Base-by-base conservation (phyloP, 2,329 filamentous ascomycete species). In the Exophiala sp. region DNA sequence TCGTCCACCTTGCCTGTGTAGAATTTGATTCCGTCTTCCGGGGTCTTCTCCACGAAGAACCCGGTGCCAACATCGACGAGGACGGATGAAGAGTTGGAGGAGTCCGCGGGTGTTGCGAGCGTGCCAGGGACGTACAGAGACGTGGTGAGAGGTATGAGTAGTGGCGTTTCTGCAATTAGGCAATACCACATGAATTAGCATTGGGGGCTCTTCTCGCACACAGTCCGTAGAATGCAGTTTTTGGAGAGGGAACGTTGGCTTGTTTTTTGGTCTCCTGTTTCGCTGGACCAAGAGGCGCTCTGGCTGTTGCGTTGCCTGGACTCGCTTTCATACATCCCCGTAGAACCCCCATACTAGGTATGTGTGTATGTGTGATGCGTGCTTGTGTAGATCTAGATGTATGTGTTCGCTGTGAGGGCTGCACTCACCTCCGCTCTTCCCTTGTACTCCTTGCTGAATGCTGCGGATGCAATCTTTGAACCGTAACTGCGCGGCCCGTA, bases 1-100 rank as follows among this genome's bases (percentile, higher is more conserved):
- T 83, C 80, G 61, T 83, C 81, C 4, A 86, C 76, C 68, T 87
- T 88, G 22, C 71, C 71, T 45, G 79, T 74, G 61, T 87, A 88
- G 62, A 88, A 88, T 48, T 76, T 78, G 47, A 73, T 73, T 1
- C 82, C 83, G 60, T 85, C 81, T 19, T 70, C 67, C 1, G 77
- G 75, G 8, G 71, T 46, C 80, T 98, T 98, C 71, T 97, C 90
- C 46, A 97, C 83, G 64, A 89, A 90, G 67, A 94, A 97, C 0
- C 91, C 91, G 1, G 91, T 97, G 16, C 91, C 91, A 16, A 96
- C 82, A 67, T 97, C 91, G 34, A 97, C 88, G 51, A 97, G 76
- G 5, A 95, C 88, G 54, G 44, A 37, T 1, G 43, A 35, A 10
- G 48, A 30, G 3, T 43, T 29, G 11, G 43, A 43, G 10, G 48